Conservation (phyloP, 2,329 filamentous ascomycete genomes). For the Xylariales sp. region DNA sequence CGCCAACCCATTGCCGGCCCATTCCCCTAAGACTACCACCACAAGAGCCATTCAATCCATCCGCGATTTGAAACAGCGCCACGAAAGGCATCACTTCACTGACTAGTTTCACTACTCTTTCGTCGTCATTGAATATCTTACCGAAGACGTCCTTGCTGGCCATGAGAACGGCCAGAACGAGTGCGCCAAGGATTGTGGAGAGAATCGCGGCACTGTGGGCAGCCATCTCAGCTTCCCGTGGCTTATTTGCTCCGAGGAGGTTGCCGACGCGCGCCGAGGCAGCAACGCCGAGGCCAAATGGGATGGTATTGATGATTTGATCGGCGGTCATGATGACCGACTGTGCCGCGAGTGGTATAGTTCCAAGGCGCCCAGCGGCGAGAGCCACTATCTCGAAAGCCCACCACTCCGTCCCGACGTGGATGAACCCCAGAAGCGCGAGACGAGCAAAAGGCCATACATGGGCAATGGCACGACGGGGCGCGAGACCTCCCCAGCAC, state of each 20-base stretch:
- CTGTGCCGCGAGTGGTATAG: slow-evolving; percentile 74
- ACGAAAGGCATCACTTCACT: slow-evolving; percentile 79
- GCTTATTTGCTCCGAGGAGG: slow-evolving; percentile 64
- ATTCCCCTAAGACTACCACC: slow-evolving; percentile 77
- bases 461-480: slow-evolving; percentile 54
- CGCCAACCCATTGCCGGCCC: slow-evolving; percentile 82
- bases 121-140: slow-evolving; percentile 75
- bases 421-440: slow-evolving; percentile 70
- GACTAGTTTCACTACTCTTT: slow-evolving; percentile 66
- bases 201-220: slow-evolving; percentile 73
- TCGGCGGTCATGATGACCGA: slow-evolving; percentile 88
- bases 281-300: slow-evolving; percentile 81
- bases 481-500: slow-evolving; percentile 73
- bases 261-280: slow-evolving; percentile 76
- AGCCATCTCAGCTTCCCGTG: slow-evolving; percentile 62
- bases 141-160: slow-evolving; percentile 68
- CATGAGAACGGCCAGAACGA: slow-evolving; percentile 67
- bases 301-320: slow-evolving; percentile 79
- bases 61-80: slow-evolving; percentile 84
- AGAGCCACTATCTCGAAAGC: slow-evolving; percentile 88
- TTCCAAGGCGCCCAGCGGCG: slow-evolving; percentile 75
- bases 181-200: slow-evolving; percentile 61
- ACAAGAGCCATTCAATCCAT: slow-evolving; percentile 80
- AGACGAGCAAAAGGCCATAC: slow-evolving; percentile 68
- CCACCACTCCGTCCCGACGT: slow-evolving; percentile 92